Percentiles rank a stretch among this genome's conserved stretches.
These are phyloP conservation scores for Phytophthora macrochlamydospora DNA, from an alignment of 352 stramenopile species.

Conservation along the genomic window DNA sequence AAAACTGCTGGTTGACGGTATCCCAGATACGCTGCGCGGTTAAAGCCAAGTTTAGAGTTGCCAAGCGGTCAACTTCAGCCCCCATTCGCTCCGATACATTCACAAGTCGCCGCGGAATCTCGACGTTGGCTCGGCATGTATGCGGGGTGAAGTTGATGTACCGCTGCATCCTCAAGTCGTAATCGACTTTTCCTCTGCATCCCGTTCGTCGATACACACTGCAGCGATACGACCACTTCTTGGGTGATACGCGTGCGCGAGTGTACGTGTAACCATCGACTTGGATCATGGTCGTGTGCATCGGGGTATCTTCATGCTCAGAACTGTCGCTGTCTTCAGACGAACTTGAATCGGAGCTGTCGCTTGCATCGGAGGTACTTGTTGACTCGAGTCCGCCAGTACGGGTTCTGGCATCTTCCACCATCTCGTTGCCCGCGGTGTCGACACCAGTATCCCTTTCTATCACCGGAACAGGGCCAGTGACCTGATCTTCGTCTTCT, in stretches of 20 bases:
- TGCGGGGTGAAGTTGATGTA: slow-evolving; percentile 6
- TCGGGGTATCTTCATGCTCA: too few species aligned
- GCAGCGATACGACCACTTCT: not conserved
- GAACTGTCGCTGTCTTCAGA: too few species aligned
- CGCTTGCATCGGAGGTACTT: too few species aligned
- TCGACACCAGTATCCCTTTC: too few species aligned
- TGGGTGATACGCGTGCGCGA: not conserved
- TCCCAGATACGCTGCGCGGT: not conserved
- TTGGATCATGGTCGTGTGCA: not conserved
- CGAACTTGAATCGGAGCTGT: slow-evolving; percentile 17
- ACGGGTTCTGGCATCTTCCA: too few species aligned
- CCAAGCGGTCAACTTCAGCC: not conserved
- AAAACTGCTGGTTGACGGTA: not conserved
- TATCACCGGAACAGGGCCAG: too few species aligned
- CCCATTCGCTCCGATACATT: not conserved
- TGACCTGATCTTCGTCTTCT: too few species aligned
- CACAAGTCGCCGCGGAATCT: not conserved
- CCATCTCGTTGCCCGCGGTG: too few species aligned
- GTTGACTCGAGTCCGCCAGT: too few species aligned
- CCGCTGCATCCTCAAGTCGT: not conserved
- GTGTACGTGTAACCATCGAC: slow-evolving; percentile 1
- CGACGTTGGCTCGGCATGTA: not conserved
- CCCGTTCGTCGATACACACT: slow-evolving; percentile 1
- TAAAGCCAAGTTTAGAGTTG: not conserved
- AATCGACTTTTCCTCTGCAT: slow-evolving; percentile 2